These are phyloP conservation scores for Trametes meyenii DNA, from an alignment of 768 basidiomycete species.

Conservation along the genomic window DNA sequence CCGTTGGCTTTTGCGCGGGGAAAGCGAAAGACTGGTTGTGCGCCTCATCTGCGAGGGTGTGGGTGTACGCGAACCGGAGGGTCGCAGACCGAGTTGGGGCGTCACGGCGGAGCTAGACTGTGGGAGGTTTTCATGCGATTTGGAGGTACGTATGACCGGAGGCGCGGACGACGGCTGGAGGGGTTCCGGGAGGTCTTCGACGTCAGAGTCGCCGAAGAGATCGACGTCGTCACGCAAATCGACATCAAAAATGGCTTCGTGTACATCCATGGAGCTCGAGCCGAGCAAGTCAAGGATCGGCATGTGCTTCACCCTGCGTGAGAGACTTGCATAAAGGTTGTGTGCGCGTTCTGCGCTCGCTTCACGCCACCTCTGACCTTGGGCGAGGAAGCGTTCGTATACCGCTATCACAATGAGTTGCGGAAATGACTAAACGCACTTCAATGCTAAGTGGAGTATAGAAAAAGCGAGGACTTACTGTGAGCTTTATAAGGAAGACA, in stretches of 20 bases:
- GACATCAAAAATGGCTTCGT: constrained; percentile 80
- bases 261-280: constrained; percentile 63
- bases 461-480: constrained; percentile 45
- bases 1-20: constrained; percentile 19
- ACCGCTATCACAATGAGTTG: constrained; percentile 72
- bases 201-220: constrained; percentile 54
- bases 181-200: constrained; percentile 35
- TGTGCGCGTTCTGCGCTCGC: constrained; percentile 55
- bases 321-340: constrained; percentile 63
- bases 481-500: constrained; percentile 83
- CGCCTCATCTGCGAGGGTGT: constrained; percentile 14
- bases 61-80: constrained; percentile 6
- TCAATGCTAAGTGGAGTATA: neutral
- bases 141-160: constrained; percentile 9
- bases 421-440: constrained; percentile 61
- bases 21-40: constrained; percentile 29
- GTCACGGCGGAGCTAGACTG: neutral
- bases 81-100: neutral
- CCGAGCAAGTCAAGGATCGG: constrained; percentile 80
- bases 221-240: constrained; percentile 51
- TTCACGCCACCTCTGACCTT: constrained; percentile 53
- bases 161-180: constrained; percentile 19
- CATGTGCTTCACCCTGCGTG: constrained; percentile 71
- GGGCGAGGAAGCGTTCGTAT: constrained; percentile 75
- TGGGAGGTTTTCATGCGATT: constrained; percentile 20